Base-by-base conservation (phyloP, 148 eudicot species). In the Mesembryanthemum crystallinum region DNA sequence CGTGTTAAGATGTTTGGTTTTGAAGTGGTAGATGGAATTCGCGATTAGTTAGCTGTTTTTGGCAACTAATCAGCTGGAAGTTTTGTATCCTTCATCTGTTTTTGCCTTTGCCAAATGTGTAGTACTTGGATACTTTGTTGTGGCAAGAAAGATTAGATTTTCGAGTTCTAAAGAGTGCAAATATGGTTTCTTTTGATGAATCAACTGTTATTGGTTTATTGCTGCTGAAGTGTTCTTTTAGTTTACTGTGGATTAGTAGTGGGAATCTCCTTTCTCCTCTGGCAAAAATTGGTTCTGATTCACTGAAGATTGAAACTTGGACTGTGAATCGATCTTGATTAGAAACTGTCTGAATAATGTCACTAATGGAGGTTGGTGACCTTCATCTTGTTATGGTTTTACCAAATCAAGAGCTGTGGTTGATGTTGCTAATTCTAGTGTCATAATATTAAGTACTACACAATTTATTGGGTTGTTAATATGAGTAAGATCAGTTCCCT, bases 1-100 rank as follows among this genome's bases (percentile, higher is more conserved):
- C 58, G 49, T 55, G 30, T 69, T 27, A 6, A 28, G 62, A 30
- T 71, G 62, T 43, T 77, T 45, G 45, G 30, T 66, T 47, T 80
- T 30, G 29, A 25, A 73, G 24, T 18, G 29, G 73, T 42, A 71
- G 63, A 72, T 37, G 57, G 47, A 63, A 67, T 71, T 73, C 37
- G 54, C 77, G 73, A 61, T 81, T 77, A 73, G 83, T 51, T 76
- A 39, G 35, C 5, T 72, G 83, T 76, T 76, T 81, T 51, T 37
- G 58, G 79, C 73, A 60, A 60, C 76, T 81, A 60, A 81, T 73
- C 76, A 35, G 37, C 79, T 66, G 83, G 80, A 81, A 77, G 61
- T 76, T 76, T 81, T 81, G 77, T 81, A 72, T 64, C 33, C 42
- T 35, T 23, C 59, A 20, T 72, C 35, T 60, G 77, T 63, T 59